Evolutionary conservation across 495 filamentous ascomycete species (phyloP).

Genomic region (Penicillium subrubescens): DNA sequence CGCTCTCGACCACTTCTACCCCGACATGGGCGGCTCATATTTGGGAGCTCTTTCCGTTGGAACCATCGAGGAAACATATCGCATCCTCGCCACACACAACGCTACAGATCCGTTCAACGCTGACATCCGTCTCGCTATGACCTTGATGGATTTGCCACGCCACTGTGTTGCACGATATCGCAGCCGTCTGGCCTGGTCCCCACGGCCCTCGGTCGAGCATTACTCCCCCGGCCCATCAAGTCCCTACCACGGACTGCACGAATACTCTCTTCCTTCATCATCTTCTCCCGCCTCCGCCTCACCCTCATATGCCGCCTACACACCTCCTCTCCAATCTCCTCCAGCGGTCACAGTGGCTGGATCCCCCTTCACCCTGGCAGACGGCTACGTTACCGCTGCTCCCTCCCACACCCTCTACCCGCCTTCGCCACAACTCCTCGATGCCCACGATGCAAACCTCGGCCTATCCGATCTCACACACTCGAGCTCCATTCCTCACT

Average conservation of each 20-base stretch:
- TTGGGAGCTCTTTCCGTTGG: conserved; percentile 74
- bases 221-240: conserved; percentile 43
- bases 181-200: conserved; percentile 40
- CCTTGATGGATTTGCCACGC: conserved; percentile 44
- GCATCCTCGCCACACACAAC: conserved; percentile 44
- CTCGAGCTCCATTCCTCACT: conserved; percentile 30
- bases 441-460: conserved; percentile 30
- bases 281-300: conserved; percentile 45
- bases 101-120: conserved; percentile 39
- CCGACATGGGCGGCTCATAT: conserved; percentile 85
- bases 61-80: conserved; percentile 78
- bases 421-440: conserved; percentile 41
- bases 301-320: conserved; percentile 43
- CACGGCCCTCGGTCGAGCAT: conserved; percentile 42
- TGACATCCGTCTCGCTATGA: conserved; percentile 36
- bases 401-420: conserved; percentile 39
- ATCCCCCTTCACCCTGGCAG: conserved; percentile 38
- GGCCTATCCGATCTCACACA: conserved; percentile 36
- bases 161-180: conserved; percentile 41
- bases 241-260: conserved; percentile 39
- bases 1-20: conserved; percentile 85
- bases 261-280: conserved; percentile 38
- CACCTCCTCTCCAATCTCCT: conserved; percentile 45
- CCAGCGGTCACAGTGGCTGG: conserved; percentile 41
- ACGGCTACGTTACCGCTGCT: conserved; percentile 38